A percentile compares a stretch with the other conserved stretches of the same genome.
phyloP scores from a whole-genome alignment of 2,329 filamentous ascomycete species.

The Stachybotrys chlorohalonatus region DNA sequence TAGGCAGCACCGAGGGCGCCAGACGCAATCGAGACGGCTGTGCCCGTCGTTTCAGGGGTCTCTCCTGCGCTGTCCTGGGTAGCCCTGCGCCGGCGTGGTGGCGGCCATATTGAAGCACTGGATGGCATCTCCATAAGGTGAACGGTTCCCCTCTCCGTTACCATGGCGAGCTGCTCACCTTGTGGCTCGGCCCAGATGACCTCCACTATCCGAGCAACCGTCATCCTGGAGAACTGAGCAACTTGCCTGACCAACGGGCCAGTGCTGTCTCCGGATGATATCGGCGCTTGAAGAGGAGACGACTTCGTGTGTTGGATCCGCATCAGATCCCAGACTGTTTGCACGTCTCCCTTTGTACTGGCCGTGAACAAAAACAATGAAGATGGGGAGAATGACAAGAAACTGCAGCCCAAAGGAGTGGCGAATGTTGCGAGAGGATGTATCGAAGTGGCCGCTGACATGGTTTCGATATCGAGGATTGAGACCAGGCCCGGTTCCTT shows the following conservation, averaged over 20 bases:
- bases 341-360: constrained; percentile 75
- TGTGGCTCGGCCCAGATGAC: constrained; percentile 78
- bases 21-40: constrained; percentile 60
- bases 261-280: constrained; percentile 31
- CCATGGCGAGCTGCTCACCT: constrained; percentile 75
- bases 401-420: constrained; percentile 67
- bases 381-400: constrained; percentile 67
- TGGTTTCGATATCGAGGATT: constrained; percentile 58
- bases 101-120: constrained; percentile 80
- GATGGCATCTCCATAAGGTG: constrained; percentile 83
- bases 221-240: constrained; percentile 84
- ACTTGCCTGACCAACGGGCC: constrained; percentile 68
- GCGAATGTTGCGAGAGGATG: constrained; percentile 64
- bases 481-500: constrained; percentile 68
- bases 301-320: constrained; percentile 53
- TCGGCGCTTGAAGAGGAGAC: constrained; percentile 45
- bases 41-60: constrained; percentile 37
- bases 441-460: constrained; percentile 42
- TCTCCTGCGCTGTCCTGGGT: constrained; percentile 35
- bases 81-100: constrained; percentile 47
- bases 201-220: constrained; percentile 82
- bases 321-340: constrained; percentile 74
- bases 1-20: constrained; percentile 63
- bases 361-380: constrained; percentile 69
- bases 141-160: constrained; percentile 91